Base-by-base conservation (phyloP, 805 yeast species). In the Torulaspora microellipsoides region DNA sequence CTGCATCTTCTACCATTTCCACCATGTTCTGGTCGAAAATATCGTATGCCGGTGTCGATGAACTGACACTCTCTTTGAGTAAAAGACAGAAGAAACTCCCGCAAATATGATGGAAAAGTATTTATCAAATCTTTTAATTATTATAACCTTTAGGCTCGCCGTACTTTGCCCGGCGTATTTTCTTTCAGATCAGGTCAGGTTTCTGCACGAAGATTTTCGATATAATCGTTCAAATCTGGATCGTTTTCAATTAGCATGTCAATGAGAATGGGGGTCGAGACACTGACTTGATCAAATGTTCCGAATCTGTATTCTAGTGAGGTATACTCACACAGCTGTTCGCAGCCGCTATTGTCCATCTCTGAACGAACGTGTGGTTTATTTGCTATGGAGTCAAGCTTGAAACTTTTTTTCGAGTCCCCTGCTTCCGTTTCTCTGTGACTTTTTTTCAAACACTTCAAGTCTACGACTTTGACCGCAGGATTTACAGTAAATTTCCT, bases 241-340 rank as follows among this genome's bases (percentile, higher is more conserved):
- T 45, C 51, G 20, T 36, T 45, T 10, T 43, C 43, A 11, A 47
- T 30, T 15, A 47, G 28, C 43, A 45, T n/a, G 30, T 47, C 48
- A 12, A 42, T 34, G 15, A 47, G 25, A n/a, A 34, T 31, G 3
- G 50, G 45, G 10, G 45, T 38, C 9, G 47, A 36, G n/a, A 45
- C 13, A 12, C 32, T 37, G 10, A 31, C 35, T 11, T 31, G 25
- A 31, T 31, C 42, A 31, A 30, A 38, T 11, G 31, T 13, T 9
- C 29, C 36, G 23, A 38, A 31, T 20, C 23, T 34, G 15, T 34
- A 34, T 13, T 17, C 37, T 17, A 28, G 8, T 28, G 37, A 20
- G 27, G 15, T 17, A 5, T 20, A 28, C 25, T 34, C 37, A 6
- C 25, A 20, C 25, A 7, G 25, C 7, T 20, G 25, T 20, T 20